These are phyloP conservation scores for Sechiopsis laciniata DNA, from an alignment of 306 rosid species.

Conservation along the genomic window DNA sequence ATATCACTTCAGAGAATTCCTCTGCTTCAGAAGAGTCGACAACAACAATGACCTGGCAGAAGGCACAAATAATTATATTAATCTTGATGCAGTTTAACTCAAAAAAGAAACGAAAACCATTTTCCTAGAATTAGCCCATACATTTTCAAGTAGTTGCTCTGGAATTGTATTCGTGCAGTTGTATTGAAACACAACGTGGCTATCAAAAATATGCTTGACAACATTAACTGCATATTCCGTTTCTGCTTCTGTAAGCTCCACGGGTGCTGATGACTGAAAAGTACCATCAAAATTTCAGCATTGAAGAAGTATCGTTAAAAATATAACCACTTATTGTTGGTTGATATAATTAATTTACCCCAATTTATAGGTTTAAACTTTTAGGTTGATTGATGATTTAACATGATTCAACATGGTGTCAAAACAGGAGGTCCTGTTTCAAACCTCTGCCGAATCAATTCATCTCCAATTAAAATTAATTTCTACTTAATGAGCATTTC, in stretches of 20 bases:
- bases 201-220: slow-evolving; percentile 87
- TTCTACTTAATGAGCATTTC: too few relatives aligned
- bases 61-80: slow-evolving; percentile 18
- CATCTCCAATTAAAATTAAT: too few relatives aligned
- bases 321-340: too few relatives aligned
- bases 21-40: slow-evolving; percentile 93
- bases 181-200: slow-evolving; percentile 87
- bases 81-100: background rate
- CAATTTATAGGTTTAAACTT: too few relatives aligned
- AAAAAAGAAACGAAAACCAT: background rate
- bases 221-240: slow-evolving; percentile 92
- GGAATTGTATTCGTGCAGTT: slow-evolving; percentile 97
- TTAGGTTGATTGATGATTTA: too few relatives aligned
- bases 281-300: slow-evolving; percentile 1
- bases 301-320: background rate
- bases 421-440: too few relatives aligned
- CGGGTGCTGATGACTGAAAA: slow-evolving; percentile 48
- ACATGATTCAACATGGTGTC: too few relatives aligned
- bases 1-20: slow-evolving; percentile 62
- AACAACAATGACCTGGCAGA: slow-evolving; percentile 63
- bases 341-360: too few relatives aligned
- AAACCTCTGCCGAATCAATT: too few relatives aligned
- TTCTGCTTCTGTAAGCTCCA: slow-evolving; percentile 96
- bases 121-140: slow-evolving; percentile 30
- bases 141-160: slow-evolving; percentile 86